phyloP scores from a whole-genome alignment of 2,329 filamentous ascomycete genomes.

The Helicocarpus griseus region DNA sequence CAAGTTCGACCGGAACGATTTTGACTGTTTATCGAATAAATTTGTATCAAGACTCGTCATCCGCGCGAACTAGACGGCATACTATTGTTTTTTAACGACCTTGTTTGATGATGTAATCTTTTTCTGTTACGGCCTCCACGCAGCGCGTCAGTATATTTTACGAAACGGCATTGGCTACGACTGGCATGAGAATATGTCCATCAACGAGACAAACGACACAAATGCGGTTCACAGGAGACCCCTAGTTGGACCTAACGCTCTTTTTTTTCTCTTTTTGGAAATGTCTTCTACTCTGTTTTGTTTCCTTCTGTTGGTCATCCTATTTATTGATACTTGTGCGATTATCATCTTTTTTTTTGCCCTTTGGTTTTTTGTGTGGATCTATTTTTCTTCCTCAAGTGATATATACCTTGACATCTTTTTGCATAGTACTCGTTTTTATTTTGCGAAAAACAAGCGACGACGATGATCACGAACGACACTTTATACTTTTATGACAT shows the following conservation, averaged over 20 bases:
- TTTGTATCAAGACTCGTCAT: slow-evolving; percentile 95
- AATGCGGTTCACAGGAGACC: neutral
- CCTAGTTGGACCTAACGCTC: slow-evolving; percentile 3
- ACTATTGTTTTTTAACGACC: slow-evolving; percentile 5
- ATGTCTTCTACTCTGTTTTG: slow-evolving; percentile 21
- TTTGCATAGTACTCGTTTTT: slow-evolving; percentile 11
- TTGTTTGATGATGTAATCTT: slow-evolving; percentile 12
- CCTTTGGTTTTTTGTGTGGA: slow-evolving; percentile 18
- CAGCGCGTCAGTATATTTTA: slow-evolving; percentile 2
- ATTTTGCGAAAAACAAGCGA: slow-evolving; percentile 17
- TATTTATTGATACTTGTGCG: slow-evolving; percentile 16
- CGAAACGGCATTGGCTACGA: slow-evolving; percentile 1
- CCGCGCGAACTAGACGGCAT: slow-evolving; percentile 62
- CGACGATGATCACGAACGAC: slow-evolving; percentile 34
- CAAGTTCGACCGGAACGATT: slow-evolving; percentile 84
- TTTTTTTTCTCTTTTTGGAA: neutral
- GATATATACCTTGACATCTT: slow-evolving; percentile 29
- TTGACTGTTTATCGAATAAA: slow-evolving; percentile 93
- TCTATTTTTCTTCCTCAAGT: slow-evolving; percentile 17
- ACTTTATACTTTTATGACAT: slow-evolving; percentile 26
- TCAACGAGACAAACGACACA: slow-evolving; percentile 5
- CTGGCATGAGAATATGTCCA: slow-evolving; percentile 3
- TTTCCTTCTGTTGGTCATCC: slow-evolving; percentile 9
- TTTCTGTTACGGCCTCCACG: slow-evolving; percentile 15
- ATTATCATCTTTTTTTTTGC: slow-evolving; percentile 19